Evolutionary conservation across 306 rosid species (phyloP).

Genomic region (Abrus precatorius): DNA sequence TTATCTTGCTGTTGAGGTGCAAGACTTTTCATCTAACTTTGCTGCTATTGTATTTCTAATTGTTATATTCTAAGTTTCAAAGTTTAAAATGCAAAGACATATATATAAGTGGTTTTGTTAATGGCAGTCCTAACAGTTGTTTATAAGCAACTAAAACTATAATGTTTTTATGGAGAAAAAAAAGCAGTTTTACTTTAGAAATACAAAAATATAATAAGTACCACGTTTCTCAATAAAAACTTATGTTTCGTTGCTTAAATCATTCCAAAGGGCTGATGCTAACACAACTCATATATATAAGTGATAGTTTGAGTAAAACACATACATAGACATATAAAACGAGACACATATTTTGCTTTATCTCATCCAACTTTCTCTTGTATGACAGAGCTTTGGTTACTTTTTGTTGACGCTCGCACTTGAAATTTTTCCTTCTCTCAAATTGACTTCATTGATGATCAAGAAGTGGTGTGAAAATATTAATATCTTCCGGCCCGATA

Average conservation of each 20-base stretch:
- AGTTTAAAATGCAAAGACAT: slow-evolving; percentile 31
- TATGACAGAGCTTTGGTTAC: slow-evolving; percentile 76
- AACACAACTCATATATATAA: not conserved
- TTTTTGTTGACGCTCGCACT: slow-evolving; percentile 82
- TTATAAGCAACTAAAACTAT: not conserved
- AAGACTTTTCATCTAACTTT: slow-evolving; percentile 31
- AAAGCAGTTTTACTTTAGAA: not conserved
- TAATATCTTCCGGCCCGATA: slow-evolving; percentile 47
- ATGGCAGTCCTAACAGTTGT: not conserved
- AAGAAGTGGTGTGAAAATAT: slow-evolving; percentile 68
- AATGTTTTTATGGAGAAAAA: not conserved
- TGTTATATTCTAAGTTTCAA: slow-evolving; percentile 39
- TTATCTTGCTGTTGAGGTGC: slow-evolving; percentile 91
- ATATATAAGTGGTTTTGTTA: slow-evolving; percentile 1
- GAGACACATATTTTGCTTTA: slow-evolving; percentile 25
- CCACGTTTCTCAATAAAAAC: not conserved
- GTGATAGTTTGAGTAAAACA: not conserved
- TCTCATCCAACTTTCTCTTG: slow-evolving; percentile 50
- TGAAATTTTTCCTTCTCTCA: slow-evolving; percentile 75
- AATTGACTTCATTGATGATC: slow-evolving; percentile 58
- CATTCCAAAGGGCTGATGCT: no score
- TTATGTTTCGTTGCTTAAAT: no score
- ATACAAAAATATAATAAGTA: not conserved
- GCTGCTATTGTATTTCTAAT: slow-evolving; percentile 35
- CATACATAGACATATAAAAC: not conserved